A percentile compares a stretch with the other conserved stretches of the same genome.
phyloP scores from a whole-genome alignment of 352 stramenopile genomes.

The Globisporangium megalacanthum region DNA sequence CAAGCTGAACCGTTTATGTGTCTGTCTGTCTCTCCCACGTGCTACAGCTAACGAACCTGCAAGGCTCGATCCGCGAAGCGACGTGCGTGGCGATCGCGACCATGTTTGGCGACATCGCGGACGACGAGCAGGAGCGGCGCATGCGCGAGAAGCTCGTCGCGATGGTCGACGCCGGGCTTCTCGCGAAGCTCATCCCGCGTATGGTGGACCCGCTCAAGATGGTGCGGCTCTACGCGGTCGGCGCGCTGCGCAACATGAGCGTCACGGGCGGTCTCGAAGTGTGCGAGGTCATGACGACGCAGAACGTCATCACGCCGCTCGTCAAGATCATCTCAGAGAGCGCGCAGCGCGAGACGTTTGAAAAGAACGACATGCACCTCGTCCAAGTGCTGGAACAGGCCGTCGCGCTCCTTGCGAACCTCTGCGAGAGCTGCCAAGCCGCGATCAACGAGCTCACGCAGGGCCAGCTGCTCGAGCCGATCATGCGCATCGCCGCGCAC shows the following conservation, averaged over 20 bases:
- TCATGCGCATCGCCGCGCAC: conserved; percentile 68
- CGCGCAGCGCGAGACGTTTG: conserved; percentile 42
- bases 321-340: conserved; percentile 67
- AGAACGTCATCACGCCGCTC: conserved; percentile 74
- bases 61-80: conserved; percentile 78
- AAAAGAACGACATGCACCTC: conserved; percentile 56
- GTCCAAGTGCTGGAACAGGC: conserved; percentile 79
- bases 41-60: conserved; percentile 51
- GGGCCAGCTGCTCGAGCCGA: conserved; percentile 60
- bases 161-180: conserved; percentile 72
- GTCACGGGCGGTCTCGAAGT: conserved; percentile 80
- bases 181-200: conserved; percentile 80
- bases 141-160: conserved; percentile 58
- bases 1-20: neutral
- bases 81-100: conserved; percentile 81
- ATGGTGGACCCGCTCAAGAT: conserved; percentile 80
- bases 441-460: conserved; percentile 82
- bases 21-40: neutral
- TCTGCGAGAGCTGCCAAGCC: conserved; percentile 77
- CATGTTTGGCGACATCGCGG: conserved; percentile 73
- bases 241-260: conserved; percentile 82
- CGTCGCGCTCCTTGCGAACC: conserved; percentile 67
- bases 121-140: conserved; percentile 53
- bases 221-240: conserved; percentile 78
- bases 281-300: conserved; percentile 71